Percentiles rank a stretch among this genome's conserved stretches.
phyloP scores from a whole-genome alignment of 179 eudicot genomes.

The Vitellaria paradoxa region DNA sequence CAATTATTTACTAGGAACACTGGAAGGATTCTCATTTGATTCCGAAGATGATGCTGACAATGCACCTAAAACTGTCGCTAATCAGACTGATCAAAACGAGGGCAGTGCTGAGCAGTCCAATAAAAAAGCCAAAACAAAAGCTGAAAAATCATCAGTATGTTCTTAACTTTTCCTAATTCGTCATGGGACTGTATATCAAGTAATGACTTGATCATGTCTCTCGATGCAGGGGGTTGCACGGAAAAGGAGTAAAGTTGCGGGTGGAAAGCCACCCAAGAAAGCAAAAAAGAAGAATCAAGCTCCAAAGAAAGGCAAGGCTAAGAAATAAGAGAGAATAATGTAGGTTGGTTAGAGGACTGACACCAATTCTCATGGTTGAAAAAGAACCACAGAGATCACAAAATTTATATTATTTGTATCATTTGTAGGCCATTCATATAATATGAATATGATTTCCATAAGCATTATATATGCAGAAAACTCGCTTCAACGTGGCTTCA shows the following conservation, averaged over 20 bases:
- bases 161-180: neutral
- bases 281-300: slow-evolving; percentile 63
- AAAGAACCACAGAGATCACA: neutral
- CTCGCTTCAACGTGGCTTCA: no score
- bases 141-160: slow-evolving; percentile 47
- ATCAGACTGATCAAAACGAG: slow-evolving; percentile 54
- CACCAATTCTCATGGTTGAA: neutral
- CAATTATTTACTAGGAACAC: slow-evolving; percentile 55
- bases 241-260: slow-evolving; percentile 64
- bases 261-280: slow-evolving; percentile 60
- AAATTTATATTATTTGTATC: neutral
- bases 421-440: no score
- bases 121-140: slow-evolving; percentile 52
- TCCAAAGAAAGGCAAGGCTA: slow-evolving; percentile 69
- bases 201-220: neutral
- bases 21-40: slow-evolving; percentile 91
- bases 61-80: slow-evolving; percentile 36
- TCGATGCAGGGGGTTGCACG: slow-evolving; percentile 47
- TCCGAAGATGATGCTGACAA: slow-evolving; percentile 91
- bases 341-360: neutral
- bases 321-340: slow-evolving; percentile 44
- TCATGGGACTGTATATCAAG: neutral
- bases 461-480: no score
- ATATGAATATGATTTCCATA: no score
- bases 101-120: slow-evolving; percentile 50